Conservation (phyloP, 2,329 filamentous ascomycete genomes). For the Ophiocordyceps camponoti-saundersi region DNA sequence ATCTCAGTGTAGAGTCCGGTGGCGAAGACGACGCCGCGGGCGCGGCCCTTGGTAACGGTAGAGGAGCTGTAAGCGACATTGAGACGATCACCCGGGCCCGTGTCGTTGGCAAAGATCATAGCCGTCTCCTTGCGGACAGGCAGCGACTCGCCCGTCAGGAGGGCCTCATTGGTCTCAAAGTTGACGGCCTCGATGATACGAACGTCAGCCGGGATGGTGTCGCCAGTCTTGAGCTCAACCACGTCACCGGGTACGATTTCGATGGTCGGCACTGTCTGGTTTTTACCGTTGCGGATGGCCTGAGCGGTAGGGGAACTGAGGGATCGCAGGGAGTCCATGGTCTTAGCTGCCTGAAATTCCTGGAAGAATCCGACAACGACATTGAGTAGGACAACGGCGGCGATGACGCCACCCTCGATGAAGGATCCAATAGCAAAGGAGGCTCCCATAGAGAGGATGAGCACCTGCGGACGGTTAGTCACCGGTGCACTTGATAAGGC, state of each 20-base stretch:
- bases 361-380: slow-evolving; percentile 33
- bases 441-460: slow-evolving; percentile 40
- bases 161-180: slow-evolving; percentile 49
- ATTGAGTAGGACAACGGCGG: slow-evolving; percentile 39
- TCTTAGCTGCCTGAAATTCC: slow-evolving; percentile 30
- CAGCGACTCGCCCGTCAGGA: slow-evolving; percentile 47
- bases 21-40: slow-evolving; percentile 40
- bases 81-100: slow-evolving; percentile 36
- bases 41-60: slow-evolving; percentile 43
- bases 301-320: slow-evolving; percentile 26
- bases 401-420: slow-evolving; percentile 43
- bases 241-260: slow-evolving; percentile 41
- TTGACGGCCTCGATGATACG: slow-evolving; percentile 43
- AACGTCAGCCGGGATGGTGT: slow-evolving; percentile 45
- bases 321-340: slow-evolving; percentile 28
- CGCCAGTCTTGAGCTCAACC: slow-evolving; percentile 34
- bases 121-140: slow-evolving; percentile 37
- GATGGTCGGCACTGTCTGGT: slow-evolving; percentile 18
- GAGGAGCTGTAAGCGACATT: slow-evolving; percentile 48
- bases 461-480: slow-evolving; percentile 14
- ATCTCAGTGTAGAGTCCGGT: slow-evolving; percentile 47
- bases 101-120: slow-evolving; percentile 22
- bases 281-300: slow-evolving; percentile 23
- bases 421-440: slow-evolving; percentile 40
- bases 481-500: background rate